Base-by-base conservation (phyloP, 768 basidiomycete genomes). In the Mrakia frigida region DNA sequence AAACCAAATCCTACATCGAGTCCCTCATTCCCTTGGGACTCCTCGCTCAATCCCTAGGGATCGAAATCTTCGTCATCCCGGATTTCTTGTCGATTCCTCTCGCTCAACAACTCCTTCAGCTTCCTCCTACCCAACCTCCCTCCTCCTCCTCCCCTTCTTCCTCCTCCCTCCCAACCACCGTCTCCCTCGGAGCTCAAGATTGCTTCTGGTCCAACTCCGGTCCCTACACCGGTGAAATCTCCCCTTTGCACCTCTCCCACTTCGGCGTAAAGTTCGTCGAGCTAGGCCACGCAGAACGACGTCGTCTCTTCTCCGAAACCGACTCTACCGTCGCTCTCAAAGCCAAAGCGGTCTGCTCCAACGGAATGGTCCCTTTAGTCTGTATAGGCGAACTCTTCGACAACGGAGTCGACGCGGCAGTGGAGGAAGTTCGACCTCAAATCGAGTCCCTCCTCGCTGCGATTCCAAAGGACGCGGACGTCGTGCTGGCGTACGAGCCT, bases 401-500 rank as follows among this genome's bases (percentile, higher is more conserved):
- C 35, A 35, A 28, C 25, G 39, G 53, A 2, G 56, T 74, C 10
- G 73, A 65, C 41, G 37, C n/a, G n/a, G 76, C 78, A 10, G 70
- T 75, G 7, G 35, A 60, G 35, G 77, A 68, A n/a, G 21, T 43
- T 52, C 46, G 72, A n/a, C 52, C 74, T 3, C 78, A 78, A 52
- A 35, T 78, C 18, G 60, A 74, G 41, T 63, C 59, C 10, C 41
- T 74, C 21, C 67, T 76, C 25, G 37, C 39, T 5, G 75, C 67
- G 43, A 50, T 76, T 23, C n/a, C 31, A 16, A 35, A 14, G 28
- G 60, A 59, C 3, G 56, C 37, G 7, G 76, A 77, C 35, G 53
- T 79, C 73, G 63, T 79, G 52, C 60, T 79, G 23, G 78, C 78
- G 14, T 79, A 79, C 61, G 78, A 79, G 56, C 78, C 78, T 14